A percentile compares a stretch with the other conserved stretches of the same genome.
Conservation (phyloP, 2,329 filamentous ascomycete genomes). For the Colletotrichum tanaceti region DNA sequence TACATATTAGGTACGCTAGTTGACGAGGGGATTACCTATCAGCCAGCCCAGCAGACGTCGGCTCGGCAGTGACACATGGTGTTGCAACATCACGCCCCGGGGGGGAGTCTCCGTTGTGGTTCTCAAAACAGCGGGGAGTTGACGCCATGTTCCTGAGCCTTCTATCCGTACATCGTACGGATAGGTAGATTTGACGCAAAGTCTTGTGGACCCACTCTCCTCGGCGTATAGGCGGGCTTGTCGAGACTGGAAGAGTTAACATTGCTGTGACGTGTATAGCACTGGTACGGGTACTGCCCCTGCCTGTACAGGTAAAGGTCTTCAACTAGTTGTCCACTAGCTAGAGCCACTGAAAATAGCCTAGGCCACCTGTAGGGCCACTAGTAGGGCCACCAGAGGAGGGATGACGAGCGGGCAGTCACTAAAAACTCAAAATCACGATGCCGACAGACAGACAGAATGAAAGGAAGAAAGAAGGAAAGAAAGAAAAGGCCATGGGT, state of each 20-base stretch:
- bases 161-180: too few relatives aligned
- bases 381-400: slow-evolving; percentile 5
- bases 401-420: slow-evolving; percentile 7
- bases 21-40: background rate
- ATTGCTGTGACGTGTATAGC: too few relatives aligned
- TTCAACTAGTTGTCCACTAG: background rate
- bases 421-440: slow-evolving; percentile 4
- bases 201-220: background rate
- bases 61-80: slow-evolving; percentile 12
- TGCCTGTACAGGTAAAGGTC: background rate
- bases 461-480: background rate
- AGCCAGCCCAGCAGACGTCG: background rate
- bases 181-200: slow-evolving; percentile 35
- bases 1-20: background rate
- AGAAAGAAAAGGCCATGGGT: too few relatives aligned
- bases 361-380: slow-evolving; percentile 4
- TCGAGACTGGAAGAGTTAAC: background rate
- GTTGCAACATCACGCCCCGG: background rate
- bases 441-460: slow-evolving; percentile 15
- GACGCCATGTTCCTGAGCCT: slow-evolving; percentile 36
- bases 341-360: slow-evolving; percentile 13
- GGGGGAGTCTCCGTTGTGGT: background rate
- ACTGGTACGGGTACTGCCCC: too few relatives aligned
- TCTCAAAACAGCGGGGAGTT: slow-evolving; percentile 15
- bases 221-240: background rate